Base-by-base conservation (phyloP, 495 filamentous ascomycete genomes). In the Aspergillus olivimuriae region DNA sequence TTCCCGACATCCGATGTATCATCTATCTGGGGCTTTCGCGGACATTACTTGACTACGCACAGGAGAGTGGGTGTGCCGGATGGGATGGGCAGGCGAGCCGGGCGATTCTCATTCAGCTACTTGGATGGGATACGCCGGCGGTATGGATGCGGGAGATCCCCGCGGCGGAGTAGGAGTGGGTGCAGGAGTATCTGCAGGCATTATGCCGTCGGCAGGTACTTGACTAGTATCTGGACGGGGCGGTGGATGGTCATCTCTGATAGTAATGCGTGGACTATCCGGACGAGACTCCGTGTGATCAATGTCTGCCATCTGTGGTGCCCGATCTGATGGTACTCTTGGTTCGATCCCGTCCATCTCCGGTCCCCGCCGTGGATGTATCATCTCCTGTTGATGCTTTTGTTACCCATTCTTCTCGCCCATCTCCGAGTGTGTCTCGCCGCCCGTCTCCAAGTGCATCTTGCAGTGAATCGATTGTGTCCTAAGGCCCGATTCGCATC, bases 21-120 rank as follows among this genome's bases (percentile, higher is more conserved):
- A 51, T 60, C 15, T 33, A 60, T 32, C 39, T 56, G 6, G 46
- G 42, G 12, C 20, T 19, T 10, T 37, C 46, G 1, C 28, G 34
- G 10, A 30, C 20, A 10, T 44, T 59, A 34, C 26, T 48, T 2
- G 44, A 59, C 20, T 61, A 59, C 30, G 41, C 22, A 15, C 47
- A 62, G 50, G 53, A 62, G 39, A 60, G 50, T 30, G 43, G 57
- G 10, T 44, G 46, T 3, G 50, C 53, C 9, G 41, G 57, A n/a
- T 44, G 46, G 28, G 48, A 60, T 38, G 34, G 46, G 11, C 11
- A 24, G 16, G 8, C 30, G 1, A 52, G 55, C 30, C 10, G 43
- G 41, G 52, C 48, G 5, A 38, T 56, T 16, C 39, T 56, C 15
- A 46, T 52, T 26, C 28, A 36, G 2, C 39, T 39, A 12, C 5